Evolutionary conservation across 805 yeast genomes (phyloP), one percentile per base, ranked within the genome.

Genomic region (Ogataea nakhonphanomensis): DNA sequence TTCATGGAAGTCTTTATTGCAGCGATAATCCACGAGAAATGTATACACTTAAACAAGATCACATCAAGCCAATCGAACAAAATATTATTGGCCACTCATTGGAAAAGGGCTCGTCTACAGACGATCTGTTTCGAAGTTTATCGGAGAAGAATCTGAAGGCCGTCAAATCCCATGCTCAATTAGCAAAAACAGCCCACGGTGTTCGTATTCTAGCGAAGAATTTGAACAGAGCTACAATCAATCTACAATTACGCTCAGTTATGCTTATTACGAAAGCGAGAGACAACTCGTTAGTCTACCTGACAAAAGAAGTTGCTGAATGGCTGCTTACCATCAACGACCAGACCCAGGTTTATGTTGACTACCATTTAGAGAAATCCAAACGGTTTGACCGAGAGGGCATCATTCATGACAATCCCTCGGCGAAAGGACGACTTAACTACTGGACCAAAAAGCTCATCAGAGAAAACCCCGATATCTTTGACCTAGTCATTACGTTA

Each of bases 231-330:
- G 85, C 90, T 3, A 81, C 84, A 4, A 79, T 88, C 21, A 80
- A 79, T 51, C 61, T 88, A 14, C 81, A 82, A 40, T 79, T 84
- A 13, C 73, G 74, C 32, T 78, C 85, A 12, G 77, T 88, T 13
- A 73, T 88, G 78, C 77, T 88, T 10, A 89, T 89, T 13, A 88
- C 96, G n/a, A 88, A 88, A 60, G 93, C 95, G 1, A 71, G 95
- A 39, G 96, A 89, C 58, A 81, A 84, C 51, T 79, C 88, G 6
- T 65, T 89, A 37, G 78, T 84, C 6, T 80, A 77, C 53, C 65
- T 87, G 33, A 85, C 96, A 0, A 70, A 91, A 42, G 93, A 85
- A 53, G 67, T 89, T 49, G 81, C 87, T 1, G 87, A 79, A 52
- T 89, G 93, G 91, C 61, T 88, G 22, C 58, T 88, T 28, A 49